Base-by-base conservation (phyloP, 495 filamentous ascomycete species). In the Oleoguttula mirabilis region DNA sequence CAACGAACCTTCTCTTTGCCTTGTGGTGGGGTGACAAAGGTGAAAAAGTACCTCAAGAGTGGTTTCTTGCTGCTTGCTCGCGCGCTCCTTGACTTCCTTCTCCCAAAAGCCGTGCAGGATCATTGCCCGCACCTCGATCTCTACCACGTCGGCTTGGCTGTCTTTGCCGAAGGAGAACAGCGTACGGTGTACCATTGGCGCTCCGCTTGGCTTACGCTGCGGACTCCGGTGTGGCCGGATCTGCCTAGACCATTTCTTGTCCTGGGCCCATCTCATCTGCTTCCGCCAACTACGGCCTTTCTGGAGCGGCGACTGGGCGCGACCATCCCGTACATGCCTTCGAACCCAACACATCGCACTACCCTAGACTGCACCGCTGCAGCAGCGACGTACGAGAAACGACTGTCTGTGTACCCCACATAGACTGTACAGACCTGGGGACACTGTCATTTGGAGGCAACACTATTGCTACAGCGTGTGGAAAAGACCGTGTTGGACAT, bases 271-370 rank as follows among this genome's bases (percentile, higher is more conserved):
- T 15, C 39, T 6, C 22, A 5, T 8, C 19, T 21, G 21, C 28
- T 37, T 11, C 19, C 27, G 38, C 41, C 43, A 47, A 47, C 23
- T 38, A 28, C 15, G 47, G 48, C 50, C 21, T 32, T 37, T 28
- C 41, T 30, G 66, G 66, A 67, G 64, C 64, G 68, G 67, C 67
- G 66, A 69, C 66, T 73, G 67, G 68, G 69, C 69, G 65, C 63
- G 56, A 58, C 65, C 56, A 51, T 30, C 46, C 30, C 57, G 56
- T 67, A 37, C 24, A 28, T 27, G 21, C 32, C 8, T 40, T 28
- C 37, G 37, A 24, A 25, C 4, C 6, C 19, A 20, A 27, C 4
- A 5, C 4, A 11, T 3, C 31, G 25, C 17, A 6, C 23, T 20
- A 40, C 35, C 15, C 34, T 41, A 15, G 28, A 34, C 19, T 50